Conservation (phyloP, 345 rosid species). For the Moringa oleifera region DNA sequence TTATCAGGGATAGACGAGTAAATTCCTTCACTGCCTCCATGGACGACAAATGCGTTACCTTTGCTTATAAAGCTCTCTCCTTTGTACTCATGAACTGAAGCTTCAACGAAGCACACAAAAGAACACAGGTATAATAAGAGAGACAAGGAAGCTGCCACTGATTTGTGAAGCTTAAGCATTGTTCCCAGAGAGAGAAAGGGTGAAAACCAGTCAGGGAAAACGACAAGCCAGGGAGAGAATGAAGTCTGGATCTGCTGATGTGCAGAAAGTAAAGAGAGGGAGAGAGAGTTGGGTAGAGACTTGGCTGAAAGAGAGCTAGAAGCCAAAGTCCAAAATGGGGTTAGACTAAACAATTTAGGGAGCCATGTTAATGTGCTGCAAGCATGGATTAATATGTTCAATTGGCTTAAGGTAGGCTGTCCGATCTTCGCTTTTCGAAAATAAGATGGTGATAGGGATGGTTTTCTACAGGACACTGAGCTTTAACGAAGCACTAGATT, state of each 20-base stretch:
- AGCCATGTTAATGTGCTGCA: too few species aligned
- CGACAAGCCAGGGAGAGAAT: not conserved
- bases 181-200: conserved; percentile 5
- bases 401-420: too few species aligned
- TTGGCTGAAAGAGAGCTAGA: not conserved
- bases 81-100: conserved; percentile 83
- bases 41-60: conserved; percentile 91
- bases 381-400: too few species aligned
- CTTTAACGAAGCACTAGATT: too few species aligned
- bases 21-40: conserved; percentile 95
- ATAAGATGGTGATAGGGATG: too few species aligned
- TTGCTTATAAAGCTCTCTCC: conserved; percentile 63
- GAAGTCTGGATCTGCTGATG: conserved; percentile 32
- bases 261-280: conserved; percentile 1
- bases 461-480: too few species aligned
- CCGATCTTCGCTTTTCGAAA: too few species aligned
- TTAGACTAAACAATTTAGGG: too few species aligned
- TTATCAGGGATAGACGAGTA: conserved; percentile 49
- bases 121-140: conserved; percentile 11
- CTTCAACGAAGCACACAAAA: conserved; percentile 28
- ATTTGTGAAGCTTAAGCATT: conserved; percentile 18
- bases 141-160: conserved; percentile 18
- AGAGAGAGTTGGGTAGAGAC: too few species aligned
- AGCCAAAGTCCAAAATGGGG: too few species aligned
- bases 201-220: not conserved